Evolutionary conservation across 345 rosid genomes (phyloP).

Genomic region (Ailanthus altissimus): DNA sequence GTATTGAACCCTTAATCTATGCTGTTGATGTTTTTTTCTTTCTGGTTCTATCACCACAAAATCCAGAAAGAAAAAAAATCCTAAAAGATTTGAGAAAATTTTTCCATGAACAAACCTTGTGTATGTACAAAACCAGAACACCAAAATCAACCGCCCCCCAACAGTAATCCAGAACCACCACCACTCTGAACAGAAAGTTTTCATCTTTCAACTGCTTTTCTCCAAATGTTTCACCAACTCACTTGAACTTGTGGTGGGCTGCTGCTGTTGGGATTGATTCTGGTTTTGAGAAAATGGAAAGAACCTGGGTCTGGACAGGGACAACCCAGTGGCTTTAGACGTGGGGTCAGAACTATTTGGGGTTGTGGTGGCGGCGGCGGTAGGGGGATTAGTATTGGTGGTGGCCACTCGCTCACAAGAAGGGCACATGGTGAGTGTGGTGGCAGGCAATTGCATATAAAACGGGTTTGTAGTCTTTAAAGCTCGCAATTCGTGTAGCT

Average conservation of each 20-base stretch:
- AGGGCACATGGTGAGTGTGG: constrained; percentile 40
- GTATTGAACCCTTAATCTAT: neutral
- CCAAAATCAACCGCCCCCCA: too few relatives aligned
- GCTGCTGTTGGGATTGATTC: neutral
- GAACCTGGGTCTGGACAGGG: constrained; percentile 15
- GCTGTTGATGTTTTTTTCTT: neutral
- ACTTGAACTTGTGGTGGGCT: constrained; percentile 12
- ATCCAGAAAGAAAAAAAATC: constrained; percentile 22
- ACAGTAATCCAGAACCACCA: neutral
- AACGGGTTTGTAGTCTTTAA: constrained; percentile 23
- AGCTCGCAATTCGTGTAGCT: constrained; percentile 47
- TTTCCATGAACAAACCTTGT: constrained; percentile 9
- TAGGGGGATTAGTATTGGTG: neutral
- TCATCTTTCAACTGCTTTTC: constrained; percentile 2
- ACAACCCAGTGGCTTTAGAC: constrained; percentile 16
- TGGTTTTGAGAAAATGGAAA: constrained; percentile 21
- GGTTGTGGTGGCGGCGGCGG: neutral
- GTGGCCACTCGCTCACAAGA: constrained; percentile 43
- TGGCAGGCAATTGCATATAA: constrained; percentile 32
- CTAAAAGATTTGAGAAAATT: neutral
- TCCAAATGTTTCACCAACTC: neutral
- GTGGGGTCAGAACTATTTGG: neutral
- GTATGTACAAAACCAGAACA: neutral
- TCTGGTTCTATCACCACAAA: constrained; percentile 12
- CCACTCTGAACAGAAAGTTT: neutral